These are phyloP conservation scores for Solanum rostratum DNA, from an alignment of 257 asterid species.

Conservation along the genomic window DNA sequence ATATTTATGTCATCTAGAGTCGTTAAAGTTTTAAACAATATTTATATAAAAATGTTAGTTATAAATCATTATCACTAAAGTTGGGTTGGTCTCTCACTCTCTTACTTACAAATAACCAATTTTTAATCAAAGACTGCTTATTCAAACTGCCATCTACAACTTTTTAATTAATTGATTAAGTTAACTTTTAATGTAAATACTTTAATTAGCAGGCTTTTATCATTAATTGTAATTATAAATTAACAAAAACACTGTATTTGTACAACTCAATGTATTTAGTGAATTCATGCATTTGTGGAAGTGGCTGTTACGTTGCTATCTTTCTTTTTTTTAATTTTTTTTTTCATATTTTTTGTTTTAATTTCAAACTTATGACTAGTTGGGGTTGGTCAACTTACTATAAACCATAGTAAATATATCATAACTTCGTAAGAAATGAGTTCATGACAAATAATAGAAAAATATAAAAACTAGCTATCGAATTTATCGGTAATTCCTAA, in stretches of 20 bases:
- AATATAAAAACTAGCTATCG: too few relatives aligned
- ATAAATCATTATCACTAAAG: too few relatives aligned
- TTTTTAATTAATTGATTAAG: not conserved
- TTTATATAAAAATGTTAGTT: too few relatives aligned
- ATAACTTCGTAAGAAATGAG: too few relatives aligned
- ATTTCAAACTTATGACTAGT: not conserved
- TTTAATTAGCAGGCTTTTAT: not conserved
- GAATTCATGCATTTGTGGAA: not conserved
- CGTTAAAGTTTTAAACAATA: too few relatives aligned
- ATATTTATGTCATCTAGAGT: too few relatives aligned
- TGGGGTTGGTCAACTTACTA: too few relatives aligned
- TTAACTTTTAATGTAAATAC: not conserved
- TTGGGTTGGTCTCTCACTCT: not conserved
- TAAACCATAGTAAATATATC: too few relatives aligned
- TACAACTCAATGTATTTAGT: not conserved
- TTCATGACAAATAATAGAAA: too few relatives aligned
- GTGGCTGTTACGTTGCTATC: not conserved
- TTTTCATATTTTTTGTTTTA: not conserved
- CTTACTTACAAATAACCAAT: not conserved
- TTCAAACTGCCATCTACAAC: not conserved
- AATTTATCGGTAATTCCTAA: too few relatives aligned
- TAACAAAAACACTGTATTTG: not conserved
- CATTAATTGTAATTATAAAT: not conserved
- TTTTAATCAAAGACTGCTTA: not conserved
- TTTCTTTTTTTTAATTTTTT: too few relatives aligned